Evolutionary conservation across 2,329 filamentous ascomycete species (phyloP).

Genomic region (Cercospora sp.): DNA sequence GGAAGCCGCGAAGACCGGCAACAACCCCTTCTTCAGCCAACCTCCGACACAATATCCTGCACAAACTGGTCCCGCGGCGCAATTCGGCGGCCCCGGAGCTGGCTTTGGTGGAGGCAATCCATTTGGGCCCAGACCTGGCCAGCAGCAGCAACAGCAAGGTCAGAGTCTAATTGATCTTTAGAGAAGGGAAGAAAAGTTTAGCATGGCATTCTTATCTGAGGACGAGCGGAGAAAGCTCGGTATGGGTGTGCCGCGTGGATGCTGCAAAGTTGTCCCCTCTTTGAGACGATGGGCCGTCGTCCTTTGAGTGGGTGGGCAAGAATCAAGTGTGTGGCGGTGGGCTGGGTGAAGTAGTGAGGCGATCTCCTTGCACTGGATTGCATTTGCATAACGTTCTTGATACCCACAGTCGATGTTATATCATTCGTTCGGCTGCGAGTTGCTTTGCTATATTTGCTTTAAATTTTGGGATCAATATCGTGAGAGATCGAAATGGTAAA

Average conservation of each 20-base stretch:
- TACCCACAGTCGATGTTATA: conserved; percentile 14
- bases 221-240: not conserved
- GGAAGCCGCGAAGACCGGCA: conserved; percentile 68
- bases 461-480: not conserved
- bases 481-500: not conserved
- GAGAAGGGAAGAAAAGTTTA: not conserved
- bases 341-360: not conserved
- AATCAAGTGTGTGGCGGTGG: not conserved
- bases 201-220: not conserved
- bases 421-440: conserved; percentile 10
- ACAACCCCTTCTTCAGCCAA: conserved; percentile 86
- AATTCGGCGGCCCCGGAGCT: conserved; percentile 40
- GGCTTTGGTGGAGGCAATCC: conserved; percentile 52
- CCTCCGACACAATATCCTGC: conserved; percentile 49
- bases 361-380: not conserved
- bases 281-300: not conserved
- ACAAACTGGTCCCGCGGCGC: conserved; percentile 53
- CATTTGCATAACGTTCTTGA: conserved; percentile 17
- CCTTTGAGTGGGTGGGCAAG: not conserved
- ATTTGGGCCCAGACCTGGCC: conserved; percentile 55
- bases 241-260: not conserved
- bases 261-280: not conserved
- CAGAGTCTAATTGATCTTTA: conserved; percentile 61
- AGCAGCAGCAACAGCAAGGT: conserved; percentile 45
- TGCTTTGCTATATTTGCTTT: not conserved